Base-by-base conservation (phyloP, 306 rosid species). In the Vigna trinervia region DNA sequence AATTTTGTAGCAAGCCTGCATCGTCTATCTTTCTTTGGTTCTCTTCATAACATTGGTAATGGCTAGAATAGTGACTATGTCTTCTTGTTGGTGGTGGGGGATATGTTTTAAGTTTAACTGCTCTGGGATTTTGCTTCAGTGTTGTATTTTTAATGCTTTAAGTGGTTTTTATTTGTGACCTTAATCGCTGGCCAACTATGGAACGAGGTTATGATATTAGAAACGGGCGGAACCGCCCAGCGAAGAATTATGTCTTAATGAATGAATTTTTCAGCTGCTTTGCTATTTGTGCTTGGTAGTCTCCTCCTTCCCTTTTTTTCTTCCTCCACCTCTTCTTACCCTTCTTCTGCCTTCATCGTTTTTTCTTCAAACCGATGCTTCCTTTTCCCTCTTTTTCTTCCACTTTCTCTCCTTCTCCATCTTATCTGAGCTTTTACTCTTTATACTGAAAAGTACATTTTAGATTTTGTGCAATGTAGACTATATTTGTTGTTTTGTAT, bases 1-100 rank as follows among this genome's bases (percentile, higher is more conserved):
- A 82, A 12, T 77, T 60, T 83, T 73, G 76, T 66, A 48, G 53
- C 30, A 68, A 72, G 26, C 43, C 6, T 57, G 67, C 67, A 36
- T 71, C 69, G 65, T 48, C 67, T 47, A 71, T 32, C 45, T 12
- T 50, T 34, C 6, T 34, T 34, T 34, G 66, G 10, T 7, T 66
- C 58, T 47, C 74, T 67, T 30, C 30, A 4, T 30, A 19, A n/a
- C 22, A 19, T 41, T 69, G 62, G 62, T 47, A 58, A 30, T 43
- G 20, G 36, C 73, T 23, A 26, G 39, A 34, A 15, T 23, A 59
- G 56, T 74, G 46, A 26, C 46, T 54, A 53, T 36, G 17, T 32
- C 26, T 12, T 39, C 19, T 38, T 52, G 8, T 10, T 51, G 1
- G 17, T 15, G 26, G 38, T 8, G 9, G 5, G 47, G 17, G 9